These are phyloP conservation scores for Fusarium sp. DNA, from an alignment of 2,329 filamentous ascomycete species.

Conservation along the genomic window DNA sequence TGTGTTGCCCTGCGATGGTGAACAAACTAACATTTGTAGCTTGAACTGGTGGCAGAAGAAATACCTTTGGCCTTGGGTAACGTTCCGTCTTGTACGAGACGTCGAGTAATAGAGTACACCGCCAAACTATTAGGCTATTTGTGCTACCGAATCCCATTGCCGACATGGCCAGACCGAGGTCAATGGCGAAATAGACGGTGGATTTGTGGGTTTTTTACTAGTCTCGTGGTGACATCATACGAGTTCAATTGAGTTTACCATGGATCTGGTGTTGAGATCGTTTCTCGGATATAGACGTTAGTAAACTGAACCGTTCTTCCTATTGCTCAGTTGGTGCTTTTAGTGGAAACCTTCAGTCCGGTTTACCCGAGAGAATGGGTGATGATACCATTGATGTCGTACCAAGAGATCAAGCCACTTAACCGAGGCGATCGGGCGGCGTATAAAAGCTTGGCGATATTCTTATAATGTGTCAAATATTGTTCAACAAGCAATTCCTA, in stretches of 20 bases:
- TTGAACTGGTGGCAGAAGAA: slow-evolving; percentile 36
- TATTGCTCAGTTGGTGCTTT: neutral
- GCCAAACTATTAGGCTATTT: neutral
- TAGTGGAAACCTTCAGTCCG: slow-evolving; percentile 19
- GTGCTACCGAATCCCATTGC: slow-evolving; percentile 8
- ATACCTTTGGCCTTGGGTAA: slow-evolving; percentile 29
- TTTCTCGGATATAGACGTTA: slow-evolving; percentile 21
- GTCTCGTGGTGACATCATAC: slow-evolving; percentile 33
- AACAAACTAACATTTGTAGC: neutral
- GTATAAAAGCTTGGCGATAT: neutral
- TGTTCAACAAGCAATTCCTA: neutral
- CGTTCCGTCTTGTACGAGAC: slow-evolving; percentile 22
- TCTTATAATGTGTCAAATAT: rapidly evolving
- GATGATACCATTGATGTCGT: neutral
- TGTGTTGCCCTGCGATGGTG: rapidly evolving
- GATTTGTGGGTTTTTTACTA: slow-evolving; percentile 17
- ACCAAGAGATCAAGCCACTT: neutral
- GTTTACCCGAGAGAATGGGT: slow-evolving; percentile 11
- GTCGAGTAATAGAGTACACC: neutral
- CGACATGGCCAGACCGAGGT: slow-evolving; percentile 3
- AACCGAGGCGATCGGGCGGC: neutral
- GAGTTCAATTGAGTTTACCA: slow-evolving; percentile 24
- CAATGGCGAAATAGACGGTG: slow-evolving; percentile 4
- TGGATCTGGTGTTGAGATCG: slow-evolving; percentile 1
- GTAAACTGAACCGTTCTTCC: neutral